These are phyloP conservation scores for Omphalotus guepiniiformis DNA, from an alignment of 768 basidiomycete species.

Conservation along the genomic window DNA sequence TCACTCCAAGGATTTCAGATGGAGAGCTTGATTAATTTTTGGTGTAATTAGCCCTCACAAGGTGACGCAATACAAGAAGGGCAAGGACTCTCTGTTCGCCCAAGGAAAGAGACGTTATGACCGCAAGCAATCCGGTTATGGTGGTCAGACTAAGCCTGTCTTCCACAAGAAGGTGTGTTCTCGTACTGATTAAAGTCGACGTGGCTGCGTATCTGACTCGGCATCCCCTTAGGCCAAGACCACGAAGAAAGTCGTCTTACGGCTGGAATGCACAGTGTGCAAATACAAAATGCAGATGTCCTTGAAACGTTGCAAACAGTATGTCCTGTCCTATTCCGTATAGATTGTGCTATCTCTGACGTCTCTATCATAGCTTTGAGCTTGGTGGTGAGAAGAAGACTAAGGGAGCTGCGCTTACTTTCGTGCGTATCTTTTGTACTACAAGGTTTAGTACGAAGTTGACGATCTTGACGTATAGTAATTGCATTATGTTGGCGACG, in stretches of 20 bases:
- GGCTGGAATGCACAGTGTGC: constrained; percentile 97
- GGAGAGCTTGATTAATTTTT: constrained; percentile 13
- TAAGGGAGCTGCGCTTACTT: constrained; percentile 92
- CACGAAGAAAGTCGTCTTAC: constrained; percentile 98
- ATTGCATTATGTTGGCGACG: too few relatives aligned
- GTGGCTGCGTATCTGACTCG: background rate
- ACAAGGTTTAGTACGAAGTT: constrained; percentile 1
- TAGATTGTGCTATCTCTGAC: background rate
- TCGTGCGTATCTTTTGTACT: constrained; percentile 54
- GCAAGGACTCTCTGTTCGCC: constrained; percentile 95
- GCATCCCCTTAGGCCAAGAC: constrained; percentile 73
- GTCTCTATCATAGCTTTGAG: constrained; percentile 69
- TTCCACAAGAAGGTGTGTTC: constrained; percentile 97
- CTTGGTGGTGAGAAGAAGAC: constrained; percentile 99
- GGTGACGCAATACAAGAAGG: constrained; percentile 99
- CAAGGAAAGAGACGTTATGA: constrained; percentile 99
- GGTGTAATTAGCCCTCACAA: constrained; percentile 77
- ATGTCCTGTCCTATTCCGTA: constrained; percentile 29
- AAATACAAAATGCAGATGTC: constrained; percentile 97
- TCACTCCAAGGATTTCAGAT: constrained; percentile 14
- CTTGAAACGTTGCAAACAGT: constrained; percentile 99
- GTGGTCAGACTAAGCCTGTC: constrained; percentile 99
- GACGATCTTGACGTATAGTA: too few relatives aligned
- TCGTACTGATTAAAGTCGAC: background rate
- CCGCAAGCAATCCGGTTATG: constrained; percentile 97